Evolutionary conservation across 179 eudicot genomes (phyloP).

Genomic region (Silene vulgaris): DNA sequence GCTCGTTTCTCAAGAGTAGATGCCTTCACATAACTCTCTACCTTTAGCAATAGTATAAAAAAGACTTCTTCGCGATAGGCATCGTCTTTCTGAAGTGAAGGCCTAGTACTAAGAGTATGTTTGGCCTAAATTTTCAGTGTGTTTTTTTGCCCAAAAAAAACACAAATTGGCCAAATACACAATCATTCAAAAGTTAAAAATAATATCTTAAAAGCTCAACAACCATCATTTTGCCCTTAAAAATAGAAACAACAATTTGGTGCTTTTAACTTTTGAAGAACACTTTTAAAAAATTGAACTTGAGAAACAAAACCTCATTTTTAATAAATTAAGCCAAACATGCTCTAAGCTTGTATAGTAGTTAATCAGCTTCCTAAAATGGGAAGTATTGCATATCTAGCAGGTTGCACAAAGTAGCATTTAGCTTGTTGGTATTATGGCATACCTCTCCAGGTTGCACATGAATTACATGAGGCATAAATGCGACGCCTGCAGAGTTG

Average conservation of each 20-base stretch:
- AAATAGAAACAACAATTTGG: too few relatives aligned
- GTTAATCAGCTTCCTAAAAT: not conserved
- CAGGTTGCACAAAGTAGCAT: slow-evolving; percentile 6
- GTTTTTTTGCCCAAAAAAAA: too few relatives aligned
- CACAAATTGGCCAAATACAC: too few relatives aligned
- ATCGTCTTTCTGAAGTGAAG: not conserved
- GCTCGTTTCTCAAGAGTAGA: not conserved
- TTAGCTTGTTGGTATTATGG: not conserved
- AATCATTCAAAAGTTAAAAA: too few relatives aligned
- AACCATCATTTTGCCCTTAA: too few relatives aligned
- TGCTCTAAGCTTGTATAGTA: not conserved
- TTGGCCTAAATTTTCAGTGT: too few relatives aligned
- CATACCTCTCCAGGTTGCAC: slow-evolving; percentile 70
- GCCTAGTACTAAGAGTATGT: not conserved
- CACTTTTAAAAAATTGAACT: too few relatives aligned
- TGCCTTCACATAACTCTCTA: not conserved
- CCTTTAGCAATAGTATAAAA: too few relatives aligned
- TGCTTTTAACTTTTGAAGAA: too few relatives aligned
- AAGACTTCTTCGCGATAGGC: not conserved
- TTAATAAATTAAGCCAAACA: too few relatives aligned
- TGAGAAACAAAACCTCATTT: too few relatives aligned
- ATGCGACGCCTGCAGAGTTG: slow-evolving; percentile 66
- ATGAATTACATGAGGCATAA: slow-evolving; percentile 64
- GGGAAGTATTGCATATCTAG: not conserved
- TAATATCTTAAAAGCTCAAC: too few relatives aligned